phyloP scores from a whole-genome alignment of 2,329 filamentous ascomycete genomes.

The Metarhizium rileyi region DNA sequence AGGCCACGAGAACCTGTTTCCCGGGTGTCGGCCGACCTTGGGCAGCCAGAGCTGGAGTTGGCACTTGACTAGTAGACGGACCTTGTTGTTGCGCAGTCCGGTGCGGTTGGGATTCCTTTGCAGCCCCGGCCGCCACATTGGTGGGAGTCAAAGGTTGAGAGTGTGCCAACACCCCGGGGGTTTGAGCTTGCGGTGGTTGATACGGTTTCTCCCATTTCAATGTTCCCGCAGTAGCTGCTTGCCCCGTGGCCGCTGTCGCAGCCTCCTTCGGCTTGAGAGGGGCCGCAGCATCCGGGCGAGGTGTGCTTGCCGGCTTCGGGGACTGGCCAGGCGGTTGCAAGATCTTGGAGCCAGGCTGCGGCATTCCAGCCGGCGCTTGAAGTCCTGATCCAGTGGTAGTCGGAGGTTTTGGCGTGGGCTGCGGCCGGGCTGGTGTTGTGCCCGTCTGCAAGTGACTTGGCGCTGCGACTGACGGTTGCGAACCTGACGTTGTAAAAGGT shows the following conservation, averaged over 20 bases:
- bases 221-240: not conserved
- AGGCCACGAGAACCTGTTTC: constrained; percentile 23
- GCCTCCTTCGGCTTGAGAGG: constrained; percentile 20
- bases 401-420: constrained; percentile 21
- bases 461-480: constrained; percentile 17
- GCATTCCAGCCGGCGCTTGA: constrained; percentile 25
- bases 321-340: constrained; percentile 22
- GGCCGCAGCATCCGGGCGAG: constrained; percentile 20
- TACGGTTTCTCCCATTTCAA: constrained; percentile 34
- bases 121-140: not conserved
- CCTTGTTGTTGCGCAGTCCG: constrained; percentile 12
- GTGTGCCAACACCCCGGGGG: constrained; percentile 8
- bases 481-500: constrained; percentile 13
- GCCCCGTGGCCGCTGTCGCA: constrained; percentile 9
- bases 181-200: constrained; percentile 21
- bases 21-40: constrained; percentile 14
- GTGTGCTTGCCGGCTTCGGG: constrained; percentile 21
- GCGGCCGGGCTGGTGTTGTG: constrained; percentile 19
- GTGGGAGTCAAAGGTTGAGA: constrained; percentile 8
- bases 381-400: constrained; percentile 22
- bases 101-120: constrained; percentile 9
- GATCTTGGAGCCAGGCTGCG: constrained; percentile 21
- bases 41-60: not conserved
- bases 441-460: constrained; percentile 19
- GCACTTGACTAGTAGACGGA: not conserved